Conservation (phyloP, 2,329 filamentous ascomycete species). For the Xylariomycetidae sp. region DNA sequence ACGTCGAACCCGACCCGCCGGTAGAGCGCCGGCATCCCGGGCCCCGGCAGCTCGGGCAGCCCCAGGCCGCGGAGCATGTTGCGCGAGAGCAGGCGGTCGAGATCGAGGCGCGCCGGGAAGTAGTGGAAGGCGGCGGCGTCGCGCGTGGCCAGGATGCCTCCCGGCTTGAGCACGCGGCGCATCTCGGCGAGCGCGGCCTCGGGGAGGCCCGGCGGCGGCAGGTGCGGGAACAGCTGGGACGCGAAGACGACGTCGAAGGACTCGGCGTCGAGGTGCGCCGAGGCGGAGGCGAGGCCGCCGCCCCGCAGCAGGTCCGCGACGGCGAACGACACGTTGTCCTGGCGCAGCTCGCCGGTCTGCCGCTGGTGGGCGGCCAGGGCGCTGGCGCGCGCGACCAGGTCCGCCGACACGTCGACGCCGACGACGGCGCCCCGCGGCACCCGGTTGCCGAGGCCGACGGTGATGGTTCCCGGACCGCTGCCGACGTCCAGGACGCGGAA, state of each 20-base stretch:
- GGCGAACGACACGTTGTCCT: slow-evolving; percentile 6
- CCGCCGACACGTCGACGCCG: slow-evolving; percentile 33
- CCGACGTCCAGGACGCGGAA: slow-evolving; percentile 36
- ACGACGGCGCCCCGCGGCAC: slow-evolving; percentile 34
- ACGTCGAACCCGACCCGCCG: too few species aligned
- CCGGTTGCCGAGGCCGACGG: slow-evolving; percentile 35
- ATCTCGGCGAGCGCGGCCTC: slow-evolving; percentile 23
- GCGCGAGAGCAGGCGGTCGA: neutral
- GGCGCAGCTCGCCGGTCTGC: too few species aligned
- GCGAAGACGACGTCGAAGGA: slow-evolving; percentile 39
- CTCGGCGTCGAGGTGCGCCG: slow-evolving; percentile 34
- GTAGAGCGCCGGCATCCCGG: too few species aligned
- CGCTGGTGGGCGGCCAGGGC: slow-evolving; percentile 8
- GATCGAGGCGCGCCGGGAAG: slow-evolving; percentile 4
- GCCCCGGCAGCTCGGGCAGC: too few species aligned
- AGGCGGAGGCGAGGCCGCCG: slow-evolving; percentile 30
- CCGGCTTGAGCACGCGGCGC: slow-evolving; percentile 25
- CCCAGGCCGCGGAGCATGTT: slow-evolving; percentile 3
- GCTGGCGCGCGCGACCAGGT: slow-evolving; percentile 28
- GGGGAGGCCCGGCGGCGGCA: slow-evolving; percentile 27
- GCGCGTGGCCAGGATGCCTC: slow-evolving; percentile 25
- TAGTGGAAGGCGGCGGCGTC: slow-evolving; percentile 12
- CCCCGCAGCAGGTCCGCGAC: slow-evolving; percentile 25
- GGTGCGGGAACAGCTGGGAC: slow-evolving; percentile 39
- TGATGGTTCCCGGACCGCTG: slow-evolving; percentile 46